These are phyloP conservation scores for Xylogone sp. DNA, from an alignment of 2,329 filamentous ascomycete species.

Conservation along the genomic window DNA sequence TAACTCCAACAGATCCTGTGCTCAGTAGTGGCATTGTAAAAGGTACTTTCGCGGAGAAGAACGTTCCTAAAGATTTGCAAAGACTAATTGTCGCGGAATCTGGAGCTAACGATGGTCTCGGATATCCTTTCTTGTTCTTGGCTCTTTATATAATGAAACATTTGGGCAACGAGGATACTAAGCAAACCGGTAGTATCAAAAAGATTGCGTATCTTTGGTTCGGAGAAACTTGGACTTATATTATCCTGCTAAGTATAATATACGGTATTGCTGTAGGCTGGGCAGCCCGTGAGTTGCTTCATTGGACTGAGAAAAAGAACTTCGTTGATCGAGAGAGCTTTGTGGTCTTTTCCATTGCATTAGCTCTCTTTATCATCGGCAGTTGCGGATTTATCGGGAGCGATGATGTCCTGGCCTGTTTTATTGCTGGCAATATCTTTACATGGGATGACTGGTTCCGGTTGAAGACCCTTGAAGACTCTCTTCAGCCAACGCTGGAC, in stretches of 20 bases:
- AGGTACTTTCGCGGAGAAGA: conserved; percentile 84
- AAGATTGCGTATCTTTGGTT: conserved; percentile 74
- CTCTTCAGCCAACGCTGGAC: conserved; percentile 89
- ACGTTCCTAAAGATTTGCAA: conserved; percentile 75
- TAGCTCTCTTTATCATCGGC: conserved; percentile 82
- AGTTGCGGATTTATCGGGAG: conserved; percentile 90
- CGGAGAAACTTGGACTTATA: conserved; percentile 80
- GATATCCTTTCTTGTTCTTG: conserved; percentile 85
- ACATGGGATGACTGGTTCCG: conserved; percentile 96
- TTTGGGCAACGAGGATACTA: conserved; percentile 42
- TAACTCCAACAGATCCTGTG: conserved; percentile 84
- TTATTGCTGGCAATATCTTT: conserved; percentile 86
- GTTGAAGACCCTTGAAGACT: conserved; percentile 82
- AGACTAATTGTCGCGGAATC: conserved; percentile 75
- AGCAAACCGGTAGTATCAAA: conserved; percentile 45
- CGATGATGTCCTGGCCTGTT: conserved; percentile 88
- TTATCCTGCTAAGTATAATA: conserved; percentile 70
- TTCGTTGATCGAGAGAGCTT: conserved; percentile 47
- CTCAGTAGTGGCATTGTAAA: conserved; percentile 88
- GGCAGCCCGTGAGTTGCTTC: conserved; percentile 75
- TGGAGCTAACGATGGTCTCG: conserved; percentile 83
- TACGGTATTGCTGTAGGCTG: conserved; percentile 79
- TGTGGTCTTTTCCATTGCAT: conserved; percentile 63
- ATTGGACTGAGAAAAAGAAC: conserved; percentile 76
- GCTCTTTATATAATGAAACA: conserved; percentile 82